Conservation (phyloP, 1,284 basidiomycete genomes). For the Microbotryomycetes sp. region DNA sequence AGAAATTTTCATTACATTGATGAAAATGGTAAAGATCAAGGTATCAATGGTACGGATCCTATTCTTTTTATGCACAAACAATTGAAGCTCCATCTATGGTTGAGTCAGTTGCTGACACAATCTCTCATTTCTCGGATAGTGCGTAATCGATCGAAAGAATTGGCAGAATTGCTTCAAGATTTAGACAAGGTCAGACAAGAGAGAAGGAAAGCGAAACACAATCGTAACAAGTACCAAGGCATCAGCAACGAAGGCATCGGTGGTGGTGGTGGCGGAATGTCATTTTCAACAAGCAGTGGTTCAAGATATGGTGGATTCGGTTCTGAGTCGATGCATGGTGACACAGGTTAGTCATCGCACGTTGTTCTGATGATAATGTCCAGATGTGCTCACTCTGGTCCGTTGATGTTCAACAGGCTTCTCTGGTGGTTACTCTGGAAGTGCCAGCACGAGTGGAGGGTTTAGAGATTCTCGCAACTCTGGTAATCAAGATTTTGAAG, state of each 20-base stretch:
- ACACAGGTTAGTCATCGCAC: constrained; percentile 28
- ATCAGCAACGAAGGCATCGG: constrained; percentile 70
- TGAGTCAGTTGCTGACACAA: not conserved
- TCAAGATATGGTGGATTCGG: constrained; percentile 77
- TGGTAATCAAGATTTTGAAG: constrained; percentile 59
- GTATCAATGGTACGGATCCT: constrained; percentile 74
- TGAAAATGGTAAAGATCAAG: constrained; percentile 97
- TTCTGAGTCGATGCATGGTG: constrained; percentile 49
- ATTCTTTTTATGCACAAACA: not conserved
- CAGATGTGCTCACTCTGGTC: not conserved
- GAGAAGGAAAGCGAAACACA: constrained; percentile 86
- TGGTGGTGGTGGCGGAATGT: constrained; percentile 46
- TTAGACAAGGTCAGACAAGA: constrained; percentile 85
- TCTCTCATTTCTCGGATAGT: constrained; percentile 50
- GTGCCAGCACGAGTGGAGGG: constrained; percentile 2
- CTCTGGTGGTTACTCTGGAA: not conserved
- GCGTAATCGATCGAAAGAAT: constrained; percentile 85
- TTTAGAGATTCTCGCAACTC: constrained; percentile 31
- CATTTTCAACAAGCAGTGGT: constrained; percentile 42
- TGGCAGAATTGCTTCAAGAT: constrained; percentile 81
- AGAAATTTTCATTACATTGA: constrained; percentile 98
- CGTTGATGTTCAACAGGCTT: not conserved
- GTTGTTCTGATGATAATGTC: constrained; percentile 1
- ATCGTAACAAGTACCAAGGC: constrained; percentile 85
- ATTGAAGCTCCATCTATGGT: not conserved